Conservation (phyloP, 1,139 yeast species). For the Diutina neorugosa region DNA sequence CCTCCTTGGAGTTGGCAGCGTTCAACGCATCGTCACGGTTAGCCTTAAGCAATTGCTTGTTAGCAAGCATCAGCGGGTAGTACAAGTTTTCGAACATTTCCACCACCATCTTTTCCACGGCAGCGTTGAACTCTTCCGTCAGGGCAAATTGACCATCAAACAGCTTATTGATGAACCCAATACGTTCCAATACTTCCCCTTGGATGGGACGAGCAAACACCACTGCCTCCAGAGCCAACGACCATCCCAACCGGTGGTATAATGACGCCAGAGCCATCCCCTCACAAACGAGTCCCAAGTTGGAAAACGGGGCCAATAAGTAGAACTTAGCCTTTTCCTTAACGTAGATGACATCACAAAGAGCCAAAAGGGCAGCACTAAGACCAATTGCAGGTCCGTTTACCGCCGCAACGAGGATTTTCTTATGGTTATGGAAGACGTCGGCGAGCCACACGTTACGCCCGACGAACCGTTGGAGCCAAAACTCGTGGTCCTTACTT, state of each 20-base stretch:
- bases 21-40: conserved; percentile 34
- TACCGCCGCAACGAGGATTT: conserved; percentile 61
- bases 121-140: conserved; percentile 48
- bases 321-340: conserved; percentile 45
- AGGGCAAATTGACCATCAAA: conserved; percentile 31
- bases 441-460: conserved; percentile 63
- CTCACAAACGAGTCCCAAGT: conserved; percentile 75
- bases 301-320: conserved; percentile 67
- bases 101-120: conserved; percentile 35
- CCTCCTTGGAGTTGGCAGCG: conserved; percentile 53
- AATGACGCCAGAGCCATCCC: conserved; percentile 68
- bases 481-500: conserved; percentile 30
- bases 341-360: conserved; percentile 69
- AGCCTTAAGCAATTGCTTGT: conserved; percentile 44
- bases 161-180: conserved; percentile 52
- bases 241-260: conserved; percentile 60
- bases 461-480: conserved; percentile 54
- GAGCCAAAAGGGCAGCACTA: conserved; percentile 58
- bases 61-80: conserved; percentile 46
- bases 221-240: conserved; percentile 64
- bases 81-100: conserved; percentile 38
- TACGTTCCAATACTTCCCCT: conserved; percentile 41
- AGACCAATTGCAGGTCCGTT: conserved; percentile 88
- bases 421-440: conserved; percentile 58
- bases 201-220: conserved; percentile 55